Evolutionary conservation across 2,329 filamentous ascomycete species (phyloP), one percentile per base, ranked within the genome.

Genomic region (Aspergillus pseudoviridinutans): DNA sequence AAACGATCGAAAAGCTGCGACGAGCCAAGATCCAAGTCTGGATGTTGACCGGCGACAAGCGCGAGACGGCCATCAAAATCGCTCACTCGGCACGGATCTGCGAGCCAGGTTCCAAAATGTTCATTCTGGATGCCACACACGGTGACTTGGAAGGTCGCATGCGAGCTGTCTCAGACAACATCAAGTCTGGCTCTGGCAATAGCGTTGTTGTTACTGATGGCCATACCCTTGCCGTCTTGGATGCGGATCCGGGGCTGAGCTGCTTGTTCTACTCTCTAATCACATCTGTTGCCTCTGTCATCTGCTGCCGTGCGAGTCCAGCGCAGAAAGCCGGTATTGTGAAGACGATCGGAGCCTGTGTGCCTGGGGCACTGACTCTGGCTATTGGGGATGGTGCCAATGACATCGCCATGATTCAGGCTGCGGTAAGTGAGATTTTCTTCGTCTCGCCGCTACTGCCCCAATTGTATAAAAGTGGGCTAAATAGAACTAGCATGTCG

Each of bases 51-150:
- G 94, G 94, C 61, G 94, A 99, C 81, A 97, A 97, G 77, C 92
- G 97, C 41, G 94, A 97, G 77, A 99, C 94, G 22, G 94, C 94
- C 57, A 97, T 99, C 85, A 97, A 97, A 77, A 97, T 97, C 71
- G 94, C 93, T 3, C 97, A 97, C 76, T 97, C 94, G 27, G 27
- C 27, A 27, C 27, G 27, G 27, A 27, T 27, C 27, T 27, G 27
- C 27, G 27, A 27, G 27, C 27, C 27, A 27, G 27, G 27, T 27
- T 27, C 27, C 27, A 27, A 92, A 64, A 55, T 55, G 7, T 50
- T 55, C 24, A 25, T 55, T 3, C 22, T 55, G 17, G 46, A 49
- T 41, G 53, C 27, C 27, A 27, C 27, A 27, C 27, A 27, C 27
- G 27, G 27, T 27, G 27, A 27, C 27, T 27, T 27, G 27, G 27